Evolutionary conservation across 164 flowering plant species (phyloP), one percentile per base, ranked within the genome.

Genomic region (Stephania japonica): DNA sequence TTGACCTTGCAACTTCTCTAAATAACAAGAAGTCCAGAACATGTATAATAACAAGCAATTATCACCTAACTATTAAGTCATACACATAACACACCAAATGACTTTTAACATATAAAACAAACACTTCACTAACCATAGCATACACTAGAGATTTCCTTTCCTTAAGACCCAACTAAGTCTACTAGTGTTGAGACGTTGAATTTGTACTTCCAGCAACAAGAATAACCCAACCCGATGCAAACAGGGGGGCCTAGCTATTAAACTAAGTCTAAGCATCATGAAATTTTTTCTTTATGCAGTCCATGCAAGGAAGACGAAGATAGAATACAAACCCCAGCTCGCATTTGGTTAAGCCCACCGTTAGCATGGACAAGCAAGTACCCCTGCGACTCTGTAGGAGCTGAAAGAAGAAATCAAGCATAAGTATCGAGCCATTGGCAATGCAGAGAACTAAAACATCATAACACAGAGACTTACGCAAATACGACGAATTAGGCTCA

Each of bases 311-410:
- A 25, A 72, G 61, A 56, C 27, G 38, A 38, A 64, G 69, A 78
- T 53, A 24, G 68, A 76, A 63, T 59, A 86, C 90, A 70, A 2
- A 95, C 99, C 94, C 99, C 99, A 72, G 99, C 91, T 10, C 99
- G 89, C 99, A 95, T 95, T 84, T 95, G 99, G 82, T 95, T 95
- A 70, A 95, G 99, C 70, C 99, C 99, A 68, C 99, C 99, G 85
- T 95, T 93, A 18, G 98, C 82, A 78, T 89, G 82, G 77, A 93
- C 99, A 67, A 93, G 86, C 79, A 95, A 88, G 82, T 89, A 95
- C 41, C 97, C 94, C 47, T 80, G 85, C 11, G 94, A 85, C 72
- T 82, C 87, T 8, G 67, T 74, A 72, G 96, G 89, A 80, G 82
- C 98, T 91, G 93, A 75, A 79, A 74, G 75, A 72, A 47, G 81